Base-by-base conservation (phyloP, 768 basidiomycete species). In the Hortiboletus campestris region DNA sequence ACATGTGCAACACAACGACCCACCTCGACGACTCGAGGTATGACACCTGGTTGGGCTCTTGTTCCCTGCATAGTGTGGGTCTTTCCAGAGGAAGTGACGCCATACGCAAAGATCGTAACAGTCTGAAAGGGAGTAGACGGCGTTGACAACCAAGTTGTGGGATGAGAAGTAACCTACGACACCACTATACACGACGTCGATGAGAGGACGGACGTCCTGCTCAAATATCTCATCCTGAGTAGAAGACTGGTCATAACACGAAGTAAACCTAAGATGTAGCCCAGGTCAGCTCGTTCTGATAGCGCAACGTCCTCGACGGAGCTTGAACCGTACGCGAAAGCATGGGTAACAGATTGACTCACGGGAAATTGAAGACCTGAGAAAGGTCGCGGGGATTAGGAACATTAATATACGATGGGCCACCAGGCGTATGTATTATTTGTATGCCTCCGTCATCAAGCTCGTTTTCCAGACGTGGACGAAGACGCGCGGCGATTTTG, bases 41-140 rank as follows among this genome's bases (percentile, higher is more conserved):
- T 94, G 51, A 95, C 86, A 1, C 93, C 93, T n/a, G 89, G 89
- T 32, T 89, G 79, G 2, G 76, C 46, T 36, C 72, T 78, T 8
- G 79, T 84, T 36, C 93, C 93, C 73, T 94, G 92, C 90, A 96
- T 95, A 0, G 94, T 96, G 69, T 93, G 84, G 0, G 92, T 95
- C 76, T 94, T 94, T 17, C 92, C 93, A 6, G 89, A 91, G 2
- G 90, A 92, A 11, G 91, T 94, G 13, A 94, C 91, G 8, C 93
- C 93, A 71, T 94, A 94, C 1, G 91, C 89, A 60, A 94, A 94
- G 16, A 94, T 84, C 11, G 91, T 94, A 4, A 91, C 85, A 0
- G 88, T 92, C 89, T 91, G 19, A 46, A 48, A 25, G 11, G 25
- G 32, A 25, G 34, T 14, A 35, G 43, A 31, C 12, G 28, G 46